Conservation (phyloP, 345 rosid genomes). For the Linum tenue region DNA sequence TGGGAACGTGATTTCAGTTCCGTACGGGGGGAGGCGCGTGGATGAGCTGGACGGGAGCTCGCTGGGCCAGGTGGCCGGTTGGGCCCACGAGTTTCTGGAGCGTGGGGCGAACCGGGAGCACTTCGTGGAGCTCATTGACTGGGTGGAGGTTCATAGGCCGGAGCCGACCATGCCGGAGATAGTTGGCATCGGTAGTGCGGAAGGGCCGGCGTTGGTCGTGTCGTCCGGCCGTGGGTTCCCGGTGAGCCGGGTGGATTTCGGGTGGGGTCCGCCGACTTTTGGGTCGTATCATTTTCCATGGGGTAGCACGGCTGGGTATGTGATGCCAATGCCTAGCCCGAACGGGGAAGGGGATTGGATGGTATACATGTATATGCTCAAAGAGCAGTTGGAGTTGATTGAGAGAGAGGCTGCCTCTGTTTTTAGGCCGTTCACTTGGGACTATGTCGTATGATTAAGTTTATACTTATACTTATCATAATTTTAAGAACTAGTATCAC, state of each 20-base stretch:
- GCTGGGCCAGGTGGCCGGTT: constrained; percentile 42
- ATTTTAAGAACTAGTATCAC: not conserved
- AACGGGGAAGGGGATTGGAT: constrained; percentile 50
- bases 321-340: constrained; percentile 60
- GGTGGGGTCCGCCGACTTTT: constrained; percentile 46
- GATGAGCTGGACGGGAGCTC: constrained; percentile 36
- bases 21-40: constrained; percentile 33
- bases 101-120: constrained; percentile 42
- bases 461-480: not conserved
- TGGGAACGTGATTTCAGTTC: constrained; percentile 62
- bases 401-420: constrained; percentile 27
- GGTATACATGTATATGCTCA: constrained; percentile 37
- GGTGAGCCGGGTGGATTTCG: constrained; percentile 36
- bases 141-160: constrained; percentile 65
- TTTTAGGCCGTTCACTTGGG: constrained; percentile 27
- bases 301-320: constrained; percentile 46
- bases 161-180: constrained; percentile 41
- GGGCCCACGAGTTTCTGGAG: constrained; percentile 40
- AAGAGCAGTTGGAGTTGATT: constrained; percentile 21
- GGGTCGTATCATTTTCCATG: constrained; percentile 59
- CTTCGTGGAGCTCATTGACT: constrained; percentile 63
- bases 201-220: constrained; percentile 57
- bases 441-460: constrained; percentile 2
- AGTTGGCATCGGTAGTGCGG: constrained; percentile 27
- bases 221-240: constrained; percentile 69